Base-by-base conservation (phyloP, 805 yeast species). In the Cyberlindnera meyerae region DNA sequence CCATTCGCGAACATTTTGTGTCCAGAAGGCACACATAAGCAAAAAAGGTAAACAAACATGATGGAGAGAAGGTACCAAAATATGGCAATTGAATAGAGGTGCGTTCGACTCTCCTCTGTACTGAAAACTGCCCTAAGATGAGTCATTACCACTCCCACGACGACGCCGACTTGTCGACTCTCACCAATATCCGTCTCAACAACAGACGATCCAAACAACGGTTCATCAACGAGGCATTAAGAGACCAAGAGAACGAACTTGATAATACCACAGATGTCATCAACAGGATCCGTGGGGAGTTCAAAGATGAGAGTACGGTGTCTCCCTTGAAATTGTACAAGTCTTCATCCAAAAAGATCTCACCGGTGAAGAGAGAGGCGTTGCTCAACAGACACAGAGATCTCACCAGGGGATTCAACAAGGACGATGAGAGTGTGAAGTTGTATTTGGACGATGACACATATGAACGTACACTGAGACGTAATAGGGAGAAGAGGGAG, bases 131-230 rank as follows among this genome's bases (percentile, higher is more conserved):
- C n/a, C n/a, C n/a, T n/a, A n/a, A n/a, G n/a, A 24, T 24, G n/a
- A 17, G 29, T 11, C 25, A 17, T 24, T 11, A 11, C 27, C 11
- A 11, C 27, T 24, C 15, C 17, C 20, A 32, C 24, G 31, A 36
- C 18, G 50, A 50, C 21, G 35, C 43, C 4, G 51, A 49, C 15
- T 33, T 51, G 16, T 51, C 55, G 1, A 48, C 48, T 3, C 36
- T 51, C 16, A 45, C 54, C 5, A 46, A 40, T 17, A 30, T 51
- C 6, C 38, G 55, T 6, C 36, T 51, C 13, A 31, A 40, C 30
- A 51, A 48, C 42, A 34, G 45, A 11, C 28, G 42, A 15, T 39
- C 50, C 13, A 43, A 43, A 33, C 48, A 43, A 28, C 36, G 43
- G 18, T 27, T 50, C 2, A 29, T 31, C 11, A 21, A 28, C 13